A percentile compares a stretch with the other conserved stretches of the same genome.
These are phyloP conservation scores for Betula pendula DNA, from an alignment of 306 rosid genomes.

Conservation along the genomic window DNA sequence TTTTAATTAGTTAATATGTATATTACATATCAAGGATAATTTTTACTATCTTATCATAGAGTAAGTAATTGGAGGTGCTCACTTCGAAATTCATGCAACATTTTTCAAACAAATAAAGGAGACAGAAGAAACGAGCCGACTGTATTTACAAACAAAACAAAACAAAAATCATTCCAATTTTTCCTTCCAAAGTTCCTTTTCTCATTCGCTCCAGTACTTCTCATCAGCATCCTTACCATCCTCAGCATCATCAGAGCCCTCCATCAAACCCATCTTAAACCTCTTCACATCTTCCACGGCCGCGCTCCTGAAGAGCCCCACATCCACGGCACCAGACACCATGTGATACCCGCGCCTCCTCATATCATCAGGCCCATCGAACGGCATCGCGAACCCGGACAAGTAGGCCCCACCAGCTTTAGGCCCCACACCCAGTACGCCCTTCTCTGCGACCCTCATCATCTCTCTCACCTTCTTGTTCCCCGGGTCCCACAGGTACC, in stretches of 20 bases:
- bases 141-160: too few species aligned
- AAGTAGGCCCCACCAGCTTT: constrained; percentile 51
- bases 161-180: too few species aligned
- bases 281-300: constrained; percentile 63
- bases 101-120: too few species aligned
- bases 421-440: constrained; percentile 53
- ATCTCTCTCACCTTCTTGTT: constrained; percentile 60
- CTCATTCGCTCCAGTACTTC: constrained; percentile 79
- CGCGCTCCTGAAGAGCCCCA: constrained; percentile 55
- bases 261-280: constrained; percentile 47
- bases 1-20: too few species aligned
- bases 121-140: too few species aligned
- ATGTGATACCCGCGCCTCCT: constrained; percentile 66
- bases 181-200: neutral
- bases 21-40: too few species aligned
- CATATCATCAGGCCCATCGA: constrained; percentile 52
- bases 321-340: constrained; percentile 66
- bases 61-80: too few species aligned
- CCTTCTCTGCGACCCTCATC: constrained; percentile 63
- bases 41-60: too few species aligned
- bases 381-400: constrained; percentile 57
- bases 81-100: too few species aligned
- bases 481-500: constrained; percentile 73
- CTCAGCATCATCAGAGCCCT: constrained; percentile 50
- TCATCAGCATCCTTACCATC: constrained; percentile 67